Evolutionary conservation across 441 rosid genomes (phyloP), one percentile per base, ranked within the genome.

Genomic region (Metrosideros polymorpha): DNA sequence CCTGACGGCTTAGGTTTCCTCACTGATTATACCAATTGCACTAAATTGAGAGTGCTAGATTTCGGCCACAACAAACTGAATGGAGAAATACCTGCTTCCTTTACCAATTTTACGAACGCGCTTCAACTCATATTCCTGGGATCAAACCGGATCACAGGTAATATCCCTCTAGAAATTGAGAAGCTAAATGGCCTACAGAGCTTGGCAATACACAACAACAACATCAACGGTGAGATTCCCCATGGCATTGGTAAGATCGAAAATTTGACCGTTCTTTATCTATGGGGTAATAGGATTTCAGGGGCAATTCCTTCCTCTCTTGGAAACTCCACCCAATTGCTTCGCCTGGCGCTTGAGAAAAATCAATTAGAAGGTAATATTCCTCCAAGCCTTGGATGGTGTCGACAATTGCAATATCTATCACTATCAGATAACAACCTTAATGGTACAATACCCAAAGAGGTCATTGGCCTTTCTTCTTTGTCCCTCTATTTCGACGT

Each of bases 301-400:
- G 93, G 94, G 55, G 47, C 85, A 42, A 92, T 92, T 84, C 93
- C 94, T 22, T n/a, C 87, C 3, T 85, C 91, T 18, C 27, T 92
- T 29, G 92, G 91, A 0, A 93, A 92, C 19, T 71, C 89, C 51
- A 86, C 89, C 53, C 10, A 43, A 27, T 79, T 91, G 13, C 55
- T 77, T 29, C 50, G 56, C 24, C 77, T 89, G 3, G 10, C 29
- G 52, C 53, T 93, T 79, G 0, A n/a, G 0, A 12, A 18, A 29
- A 93, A 93, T 79, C 84, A 17, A 29, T 77, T 92, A 14, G 89
- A 77, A 50, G 93, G 94, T 32, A 82, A 4, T 18, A 91, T 93
- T 47, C 94, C 92, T 29, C 77, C 84, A 30, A 85, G 84, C 86
- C 84, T 92, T 7, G 93, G 92, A 30, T 76, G 85, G 29, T 89